Evolutionary conservation across 1,139 yeast genomes (phyloP).

Genomic region (Lodderomyces oxycetoniae): DNA sequence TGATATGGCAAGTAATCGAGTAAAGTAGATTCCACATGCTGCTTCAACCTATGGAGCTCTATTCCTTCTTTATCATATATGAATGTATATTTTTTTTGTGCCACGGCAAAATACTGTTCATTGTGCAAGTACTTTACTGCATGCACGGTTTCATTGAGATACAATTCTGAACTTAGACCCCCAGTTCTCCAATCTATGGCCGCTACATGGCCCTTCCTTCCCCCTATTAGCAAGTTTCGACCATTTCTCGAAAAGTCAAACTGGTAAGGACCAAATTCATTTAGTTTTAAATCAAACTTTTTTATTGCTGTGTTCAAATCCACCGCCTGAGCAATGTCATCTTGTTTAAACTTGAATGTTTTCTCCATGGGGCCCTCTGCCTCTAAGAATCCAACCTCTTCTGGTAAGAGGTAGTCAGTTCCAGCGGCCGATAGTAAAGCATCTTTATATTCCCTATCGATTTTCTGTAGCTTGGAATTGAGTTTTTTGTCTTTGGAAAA

Average conservation of each 20-base stretch:
- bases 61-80: slow-evolving; percentile 88
- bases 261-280: slow-evolving; percentile 82
- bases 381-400: slow-evolving; percentile 80
- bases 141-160: slow-evolving; percentile 82
- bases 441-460: slow-evolving; percentile 70
- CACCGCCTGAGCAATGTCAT: slow-evolving; percentile 72
- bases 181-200: slow-evolving; percentile 96
- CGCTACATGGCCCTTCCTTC: slow-evolving; percentile 92
- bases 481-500: slow-evolving; percentile 56
- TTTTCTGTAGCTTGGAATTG: slow-evolving; percentile 57
- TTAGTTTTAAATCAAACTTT: slow-evolving; percentile 67
- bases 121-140: slow-evolving; percentile 88
- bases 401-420: slow-evolving; percentile 80
- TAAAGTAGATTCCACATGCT: slow-evolving; percentile 79
- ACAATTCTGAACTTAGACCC: slow-evolving; percentile 69
- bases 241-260: slow-evolving; percentile 85
- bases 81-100: slow-evolving; percentile 91
- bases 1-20: slow-evolving; percentile 92
- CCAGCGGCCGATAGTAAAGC: slow-evolving; percentile 80
- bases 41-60: slow-evolving; percentile 87
- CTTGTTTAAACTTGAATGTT: slow-evolving; percentile 80
- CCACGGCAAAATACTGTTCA: slow-evolving; percentile 92
- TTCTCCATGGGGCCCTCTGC: slow-evolving; percentile 86
- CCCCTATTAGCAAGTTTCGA: slow-evolving; percentile 76
- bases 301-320: slow-evolving; percentile 73